phyloP scores from a whole-genome alignment of 768 basidiomycete species.

The Rhodotorula kratochvilovae region DNA sequence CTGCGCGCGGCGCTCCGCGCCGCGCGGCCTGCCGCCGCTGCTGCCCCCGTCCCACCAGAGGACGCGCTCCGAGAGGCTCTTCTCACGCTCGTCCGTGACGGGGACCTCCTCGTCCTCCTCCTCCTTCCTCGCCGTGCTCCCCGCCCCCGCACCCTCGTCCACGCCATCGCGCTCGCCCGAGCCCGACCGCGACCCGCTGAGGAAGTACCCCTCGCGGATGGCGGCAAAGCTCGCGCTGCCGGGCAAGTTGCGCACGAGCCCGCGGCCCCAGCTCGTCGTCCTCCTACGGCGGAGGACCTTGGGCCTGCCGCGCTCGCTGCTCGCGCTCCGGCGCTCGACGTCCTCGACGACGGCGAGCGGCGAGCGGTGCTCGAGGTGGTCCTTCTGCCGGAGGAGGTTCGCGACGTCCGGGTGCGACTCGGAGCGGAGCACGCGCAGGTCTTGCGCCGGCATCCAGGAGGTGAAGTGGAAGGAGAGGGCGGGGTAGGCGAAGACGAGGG shows the following conservation, averaged over 20 bases:
- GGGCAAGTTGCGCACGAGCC: constrained; percentile 10
- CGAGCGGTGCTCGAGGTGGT: constrained; percentile 81
- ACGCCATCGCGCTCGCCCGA: background rate
- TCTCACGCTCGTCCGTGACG: constrained; percentile 52
- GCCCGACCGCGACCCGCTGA: background rate
- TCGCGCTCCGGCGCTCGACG: constrained; percentile 19
- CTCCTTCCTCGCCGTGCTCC: constrained; percentile 56
- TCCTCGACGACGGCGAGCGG: constrained; percentile 89
- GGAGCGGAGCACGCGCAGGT: constrained; percentile 79
- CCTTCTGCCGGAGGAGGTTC: constrained; percentile 69
- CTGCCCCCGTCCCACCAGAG: constrained; percentile 38
- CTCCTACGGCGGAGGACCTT: constrained; percentile 46
- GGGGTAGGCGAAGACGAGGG: constrained; percentile 82
- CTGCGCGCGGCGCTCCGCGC: constrained; percentile 51
- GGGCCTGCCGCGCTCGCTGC: constrained; percentile 17
- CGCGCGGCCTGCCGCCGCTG: constrained; percentile 40
- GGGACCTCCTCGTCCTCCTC: constrained; percentile 41
- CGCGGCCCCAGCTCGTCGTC: constrained; percentile 50
- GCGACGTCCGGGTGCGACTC: constrained; percentile 77
- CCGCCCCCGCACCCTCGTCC: constrained; percentile 4
- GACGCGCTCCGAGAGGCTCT: constrained; percentile 45
- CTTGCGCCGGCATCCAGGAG: constrained; percentile 74
- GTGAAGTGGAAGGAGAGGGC: constrained; percentile 97
- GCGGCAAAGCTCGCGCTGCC: constrained; percentile 33
- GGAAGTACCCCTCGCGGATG: background rate